These are phyloP conservation scores for Coemansia erecta DNA, from an alignment of 192 early-diverging fungal species.

Conservation along the genomic window DNA sequence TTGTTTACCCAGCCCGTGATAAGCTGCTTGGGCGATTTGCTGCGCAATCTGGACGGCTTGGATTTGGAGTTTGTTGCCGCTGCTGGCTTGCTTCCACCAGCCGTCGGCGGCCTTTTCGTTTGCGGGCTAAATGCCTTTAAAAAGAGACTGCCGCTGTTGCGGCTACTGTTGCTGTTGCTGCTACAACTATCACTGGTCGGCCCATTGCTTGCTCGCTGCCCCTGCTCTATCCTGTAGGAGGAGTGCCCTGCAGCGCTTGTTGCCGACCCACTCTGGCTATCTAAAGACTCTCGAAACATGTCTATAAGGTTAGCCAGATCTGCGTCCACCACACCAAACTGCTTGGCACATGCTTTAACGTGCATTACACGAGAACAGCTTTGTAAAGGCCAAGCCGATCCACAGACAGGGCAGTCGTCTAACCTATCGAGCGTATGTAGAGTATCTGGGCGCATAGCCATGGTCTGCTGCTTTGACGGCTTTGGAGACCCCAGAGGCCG, in stretches of 20 bases:
- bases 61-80: too few species aligned
- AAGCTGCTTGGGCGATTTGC: background rate
- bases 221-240: background rate
- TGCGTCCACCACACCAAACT: constrained; percentile 15
- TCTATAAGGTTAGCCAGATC: constrained; percentile 18
- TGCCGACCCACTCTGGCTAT: background rate
- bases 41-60: too few species aligned
- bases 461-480: background rate
- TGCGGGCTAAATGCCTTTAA: constrained; percentile 5
- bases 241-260: background rate
- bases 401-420: constrained; percentile 36
- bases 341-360: constrained; percentile 20
- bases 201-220: background rate
- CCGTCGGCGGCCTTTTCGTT: background rate
- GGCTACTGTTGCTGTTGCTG: too few species aligned
- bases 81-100: background rate
- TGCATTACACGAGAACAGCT: constrained; percentile 16
- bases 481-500: background rate
- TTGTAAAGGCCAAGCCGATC: constrained; percentile 12
- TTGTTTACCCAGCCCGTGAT: background rate
- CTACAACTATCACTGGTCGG: too few species aligned
- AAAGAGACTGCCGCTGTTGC: constrained; percentile 1
- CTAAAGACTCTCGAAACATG: constrained; percentile 37
- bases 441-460: background rate
- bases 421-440: constrained; percentile 13